A percentile compares a stretch with the other conserved stretches of the same genome.
phyloP scores from a whole-genome alignment of 768 basidiomycete genomes.

The Gloeopeniophorella convolvens region DNA sequence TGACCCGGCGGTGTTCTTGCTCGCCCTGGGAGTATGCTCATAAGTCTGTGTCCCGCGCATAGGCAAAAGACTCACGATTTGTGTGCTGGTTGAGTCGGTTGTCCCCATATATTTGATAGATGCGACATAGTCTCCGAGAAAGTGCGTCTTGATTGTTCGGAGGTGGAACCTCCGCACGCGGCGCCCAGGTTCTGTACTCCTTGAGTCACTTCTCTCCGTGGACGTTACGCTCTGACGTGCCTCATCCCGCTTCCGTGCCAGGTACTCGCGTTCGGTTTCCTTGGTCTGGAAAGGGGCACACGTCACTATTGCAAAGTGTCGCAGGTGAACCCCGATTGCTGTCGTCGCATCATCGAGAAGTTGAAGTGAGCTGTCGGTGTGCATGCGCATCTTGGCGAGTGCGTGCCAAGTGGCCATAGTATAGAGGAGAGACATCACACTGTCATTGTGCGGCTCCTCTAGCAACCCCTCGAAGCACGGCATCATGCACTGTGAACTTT shows the following conservation, averaged over 20 bases:
- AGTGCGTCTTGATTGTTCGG: slow-evolving; percentile 31
- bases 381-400: slow-evolving; percentile 30
- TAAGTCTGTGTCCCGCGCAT: background rate
- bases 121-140: slow-evolving; percentile 29
- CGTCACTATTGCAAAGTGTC: slow-evolving; percentile 24
- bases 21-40: slow-evolving; percentile 26
- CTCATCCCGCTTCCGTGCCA: slow-evolving; percentile 9
- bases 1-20: slow-evolving; percentile 28
- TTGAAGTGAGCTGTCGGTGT: slow-evolving; percentile 25
- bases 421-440: slow-evolving; percentile 24
- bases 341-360: slow-evolving; percentile 21
- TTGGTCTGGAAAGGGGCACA: slow-evolving; percentile 25
- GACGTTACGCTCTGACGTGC: background rate
- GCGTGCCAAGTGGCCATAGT: slow-evolving; percentile 30
- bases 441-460: slow-evolving; percentile 22
- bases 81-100: slow-evolving; percentile 31
- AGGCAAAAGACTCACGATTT: slow-evolving; percentile 24
- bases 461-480: slow-evolving; percentile 32
- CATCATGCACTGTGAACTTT: slow-evolving; percentile 27
- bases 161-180: slow-evolving; percentile 27
- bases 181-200: background rate
- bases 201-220: background rate
- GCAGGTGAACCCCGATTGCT: slow-evolving; percentile 19
- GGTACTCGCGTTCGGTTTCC: slow-evolving; percentile 24
- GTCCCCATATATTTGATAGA: slow-evolving; percentile 30